Evolutionary conservation across 306 rosid genomes (phyloP).

Genomic region (Lathyrus aphaca): DNA sequence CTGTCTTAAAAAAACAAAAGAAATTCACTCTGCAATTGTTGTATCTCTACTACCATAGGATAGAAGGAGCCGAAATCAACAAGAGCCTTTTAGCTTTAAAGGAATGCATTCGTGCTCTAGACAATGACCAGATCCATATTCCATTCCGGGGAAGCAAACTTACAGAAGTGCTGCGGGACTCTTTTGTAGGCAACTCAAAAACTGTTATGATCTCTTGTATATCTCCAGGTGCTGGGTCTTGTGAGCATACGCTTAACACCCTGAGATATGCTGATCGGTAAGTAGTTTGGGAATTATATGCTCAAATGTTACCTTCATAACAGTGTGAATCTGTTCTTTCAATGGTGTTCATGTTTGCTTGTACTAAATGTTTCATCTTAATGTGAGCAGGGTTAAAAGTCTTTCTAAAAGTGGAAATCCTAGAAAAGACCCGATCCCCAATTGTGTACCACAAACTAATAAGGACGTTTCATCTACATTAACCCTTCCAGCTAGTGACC

Average conservation of each 20-base stretch:
- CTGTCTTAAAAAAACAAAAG: conserved; percentile 14
- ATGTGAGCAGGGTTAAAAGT: conserved; percentile 84
- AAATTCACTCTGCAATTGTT: conserved; percentile 30
- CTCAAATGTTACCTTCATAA: conserved; percentile 25
- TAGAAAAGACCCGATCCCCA: conserved; percentile 72
- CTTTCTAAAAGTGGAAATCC: conserved; percentile 92
- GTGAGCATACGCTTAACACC: conserved; percentile 95
- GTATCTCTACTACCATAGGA: conserved; percentile 52
- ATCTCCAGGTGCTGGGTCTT: conserved; percentile 98
- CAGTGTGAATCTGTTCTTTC: conserved; percentile 9
- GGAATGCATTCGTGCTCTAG: conserved; percentile 99
- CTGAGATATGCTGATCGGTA: conserved; percentile 98
- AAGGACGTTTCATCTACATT: conserved; percentile 68
- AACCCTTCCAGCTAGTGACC: conserved; percentile 52
- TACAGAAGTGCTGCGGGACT: conserved; percentile 99
- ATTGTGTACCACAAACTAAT: conserved; percentile 53
- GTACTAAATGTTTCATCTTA: conserved; percentile 39
- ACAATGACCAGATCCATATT: conserved; percentile 96
- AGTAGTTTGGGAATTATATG: conserved; percentile 27
- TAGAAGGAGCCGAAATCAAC: conserved; percentile 98
- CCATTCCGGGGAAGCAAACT: conserved; percentile 99
- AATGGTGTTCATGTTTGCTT: conserved; percentile 6
- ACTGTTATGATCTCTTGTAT: conserved; percentile 99
- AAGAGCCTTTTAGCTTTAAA: conserved; percentile 97
- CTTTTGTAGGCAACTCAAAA: conserved; percentile 95